Percentiles rank a stretch among this genome's conserved stretches.
Evolutionary conservation across 192 early-diverging fungal species (phyloP).

Genomic region (Coemansia sp.): DNA sequence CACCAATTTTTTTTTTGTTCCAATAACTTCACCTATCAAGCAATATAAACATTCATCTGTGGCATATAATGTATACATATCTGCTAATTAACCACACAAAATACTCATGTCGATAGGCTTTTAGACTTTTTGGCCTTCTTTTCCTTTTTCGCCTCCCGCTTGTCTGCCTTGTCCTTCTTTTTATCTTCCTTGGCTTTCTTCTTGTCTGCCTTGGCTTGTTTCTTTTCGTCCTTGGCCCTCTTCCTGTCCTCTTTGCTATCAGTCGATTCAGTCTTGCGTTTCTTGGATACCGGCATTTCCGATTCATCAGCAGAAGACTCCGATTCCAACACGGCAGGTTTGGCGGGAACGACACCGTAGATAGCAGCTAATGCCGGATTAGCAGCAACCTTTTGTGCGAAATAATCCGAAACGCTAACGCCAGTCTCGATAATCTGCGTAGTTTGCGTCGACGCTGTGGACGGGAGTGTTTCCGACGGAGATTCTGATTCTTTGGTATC

Average conservation of each 20-base stretch:
- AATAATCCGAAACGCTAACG: conserved; percentile 47
- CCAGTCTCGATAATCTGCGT: conserved; percentile 23
- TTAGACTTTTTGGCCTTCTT: conserved; percentile 54
- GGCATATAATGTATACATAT: background rate
- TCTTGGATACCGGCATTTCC: conserved; percentile 21
- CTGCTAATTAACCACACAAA: background rate
- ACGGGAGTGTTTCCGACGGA: conserved; percentile 9
- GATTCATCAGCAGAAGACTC: conserved; percentile 17
- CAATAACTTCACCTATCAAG: background rate
- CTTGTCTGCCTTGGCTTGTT: conserved; percentile 25
- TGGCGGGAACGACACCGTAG: conserved; percentile 18
- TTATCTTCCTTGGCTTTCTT: conserved; percentile 19
- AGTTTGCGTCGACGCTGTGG: background rate
- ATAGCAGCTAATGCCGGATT: conserved; percentile 48
- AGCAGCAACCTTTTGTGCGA: conserved; percentile 42
- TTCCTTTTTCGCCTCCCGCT: conserved; percentile 37
- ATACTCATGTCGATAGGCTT: conserved; percentile 6
- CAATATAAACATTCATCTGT: conserved; percentile 7
- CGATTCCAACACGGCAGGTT: background rate
- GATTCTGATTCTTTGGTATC: conserved; percentile 16
- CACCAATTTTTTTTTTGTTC: conserved; percentile 14
- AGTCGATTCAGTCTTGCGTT: conserved; percentile 39
- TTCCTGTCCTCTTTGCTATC: conserved; percentile 45
- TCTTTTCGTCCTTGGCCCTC: conserved; percentile 32
- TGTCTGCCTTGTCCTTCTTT: conserved; percentile 30